Conservation (phyloP, 2,329 filamentous ascomycete genomes). For the Lachnum nothofagi region DNA sequence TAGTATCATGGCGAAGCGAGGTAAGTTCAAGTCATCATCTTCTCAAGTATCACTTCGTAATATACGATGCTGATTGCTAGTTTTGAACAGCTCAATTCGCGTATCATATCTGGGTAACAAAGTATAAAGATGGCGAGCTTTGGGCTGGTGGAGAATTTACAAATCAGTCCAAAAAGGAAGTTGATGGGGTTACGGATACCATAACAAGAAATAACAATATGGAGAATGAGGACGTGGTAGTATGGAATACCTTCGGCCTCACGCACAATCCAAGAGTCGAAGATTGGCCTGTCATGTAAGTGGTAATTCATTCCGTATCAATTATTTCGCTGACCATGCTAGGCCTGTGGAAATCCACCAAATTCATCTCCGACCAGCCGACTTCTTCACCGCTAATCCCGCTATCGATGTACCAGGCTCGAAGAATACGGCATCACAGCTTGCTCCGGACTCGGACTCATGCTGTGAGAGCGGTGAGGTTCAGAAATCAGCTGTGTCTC, state of each 20-base stretch:
- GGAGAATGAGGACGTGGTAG: constrained; percentile 79
- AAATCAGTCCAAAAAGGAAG: constrained; percentile 32
- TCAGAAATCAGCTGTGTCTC: constrained; percentile 15
- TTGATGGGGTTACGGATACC: constrained; percentile 49
- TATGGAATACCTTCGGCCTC: constrained; percentile 89
- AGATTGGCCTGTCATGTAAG: constrained; percentile 85
- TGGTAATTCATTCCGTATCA: no score
- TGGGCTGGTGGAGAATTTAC: constrained; percentile 34
- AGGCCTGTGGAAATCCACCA: constrained; percentile 80
- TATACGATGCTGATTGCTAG: no score
- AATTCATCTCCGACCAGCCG: constrained; percentile 49
- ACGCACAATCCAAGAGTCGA: constrained; percentile 83
- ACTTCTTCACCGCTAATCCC: constrained; percentile 47
- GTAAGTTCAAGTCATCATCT: no score
- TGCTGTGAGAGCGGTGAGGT: constrained; percentile 23
- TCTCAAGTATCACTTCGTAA: no score
- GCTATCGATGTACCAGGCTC: constrained; percentile 53
- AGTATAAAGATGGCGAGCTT: constrained; percentile 55
- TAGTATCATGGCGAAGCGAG: constrained; percentile 79
- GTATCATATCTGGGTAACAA: constrained; percentile 82
- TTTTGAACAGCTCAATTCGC: no score
- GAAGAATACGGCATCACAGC: constrained; percentile 38
- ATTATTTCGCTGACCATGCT: constrained; percentile 69
- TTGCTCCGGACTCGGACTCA: constrained; percentile 8
- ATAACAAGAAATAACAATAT: constrained; percentile 83